A percentile compares a stretch with the other conserved stretches of the same genome.
phyloP scores from a whole-genome alignment of 305 asterid genomes.

The Solanum hybrid region DNA sequence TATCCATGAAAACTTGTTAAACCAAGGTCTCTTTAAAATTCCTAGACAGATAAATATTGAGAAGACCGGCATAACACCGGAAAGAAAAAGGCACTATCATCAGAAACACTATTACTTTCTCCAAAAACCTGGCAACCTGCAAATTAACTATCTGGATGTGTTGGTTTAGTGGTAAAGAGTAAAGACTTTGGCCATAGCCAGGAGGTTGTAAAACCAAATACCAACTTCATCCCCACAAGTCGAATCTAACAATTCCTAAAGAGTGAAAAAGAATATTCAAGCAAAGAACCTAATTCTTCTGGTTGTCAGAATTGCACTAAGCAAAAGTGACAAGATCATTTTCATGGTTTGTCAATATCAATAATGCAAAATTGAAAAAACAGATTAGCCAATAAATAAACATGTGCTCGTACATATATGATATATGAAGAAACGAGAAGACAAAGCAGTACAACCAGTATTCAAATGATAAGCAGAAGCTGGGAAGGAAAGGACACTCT shows the following conservation, averaged over 20 bases:
- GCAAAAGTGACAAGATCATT: neutral
- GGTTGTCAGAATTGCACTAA: neutral
- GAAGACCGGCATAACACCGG: neutral
- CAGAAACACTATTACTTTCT: neutral
- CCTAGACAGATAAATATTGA: neutral
- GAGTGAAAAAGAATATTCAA: neutral
- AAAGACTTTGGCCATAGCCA: neutral
- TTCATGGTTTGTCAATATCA: neutral
- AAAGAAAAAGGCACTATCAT: neutral
- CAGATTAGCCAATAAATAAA: neutral
- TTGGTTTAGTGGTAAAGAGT: neutral
- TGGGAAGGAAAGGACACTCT: constrained; percentile 3
- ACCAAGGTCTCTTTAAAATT: neutral
- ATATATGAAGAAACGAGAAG: neutral
- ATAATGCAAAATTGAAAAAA: neutral
- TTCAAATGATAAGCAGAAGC: neutral
- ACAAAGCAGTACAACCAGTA: neutral
- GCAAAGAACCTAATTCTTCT: neutral
- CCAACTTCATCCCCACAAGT: neutral
- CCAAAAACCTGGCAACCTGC: neutral
- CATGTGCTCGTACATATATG: neutral
- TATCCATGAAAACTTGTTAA: neutral
- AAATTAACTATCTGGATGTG: neutral
- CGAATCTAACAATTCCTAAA: neutral
- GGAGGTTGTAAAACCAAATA: neutral